Evolutionary conservation across 176 grass and related monocot genomes (phyloP).

Genomic region (Bromus sterilis): DNA sequence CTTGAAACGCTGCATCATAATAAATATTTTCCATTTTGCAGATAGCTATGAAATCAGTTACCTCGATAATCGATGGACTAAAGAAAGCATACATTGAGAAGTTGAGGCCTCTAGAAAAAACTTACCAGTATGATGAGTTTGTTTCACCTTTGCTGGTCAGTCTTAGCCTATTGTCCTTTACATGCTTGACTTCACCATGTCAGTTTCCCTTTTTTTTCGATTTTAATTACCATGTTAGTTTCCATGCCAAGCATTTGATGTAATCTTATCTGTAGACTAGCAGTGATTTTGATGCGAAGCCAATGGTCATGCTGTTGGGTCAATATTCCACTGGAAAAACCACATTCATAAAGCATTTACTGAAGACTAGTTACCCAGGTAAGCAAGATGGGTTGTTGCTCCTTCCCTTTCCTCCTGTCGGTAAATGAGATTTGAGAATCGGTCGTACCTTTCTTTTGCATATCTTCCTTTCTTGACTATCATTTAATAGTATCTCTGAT

Average conservation of each 20-base stretch:
- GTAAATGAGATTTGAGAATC: not conserved
- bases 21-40: conserved; percentile 14
- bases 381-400: not conserved
- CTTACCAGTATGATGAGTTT: conserved; percentile 73
- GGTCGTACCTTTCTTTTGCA: not conserved
- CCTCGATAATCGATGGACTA: conserved; percentile 85
- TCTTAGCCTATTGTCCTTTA: not conserved
- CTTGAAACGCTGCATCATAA: not conserved
- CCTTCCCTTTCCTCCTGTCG: not conserved
- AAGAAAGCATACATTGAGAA: conserved; percentile 92
- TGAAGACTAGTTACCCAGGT: conserved; percentile 86
- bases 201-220: too few relatives aligned
- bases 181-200: not conserved
- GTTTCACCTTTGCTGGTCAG: conserved; percentile 69
- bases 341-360: conserved; percentile 94
- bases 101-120: conserved; percentile 73
- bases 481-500: not conserved
- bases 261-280: conserved; percentile 39
- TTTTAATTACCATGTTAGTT: not conserved
- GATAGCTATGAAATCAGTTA: conserved; percentile 80
- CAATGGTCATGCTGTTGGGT: conserved; percentile 95
- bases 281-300: conserved; percentile 95
- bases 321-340: conserved; percentile 98
- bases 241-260: not conserved
- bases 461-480: not conserved